These are phyloP conservation scores for Spatholobus suberectus DNA, from an alignment of 306 rosid species.

Conservation along the genomic window DNA sequence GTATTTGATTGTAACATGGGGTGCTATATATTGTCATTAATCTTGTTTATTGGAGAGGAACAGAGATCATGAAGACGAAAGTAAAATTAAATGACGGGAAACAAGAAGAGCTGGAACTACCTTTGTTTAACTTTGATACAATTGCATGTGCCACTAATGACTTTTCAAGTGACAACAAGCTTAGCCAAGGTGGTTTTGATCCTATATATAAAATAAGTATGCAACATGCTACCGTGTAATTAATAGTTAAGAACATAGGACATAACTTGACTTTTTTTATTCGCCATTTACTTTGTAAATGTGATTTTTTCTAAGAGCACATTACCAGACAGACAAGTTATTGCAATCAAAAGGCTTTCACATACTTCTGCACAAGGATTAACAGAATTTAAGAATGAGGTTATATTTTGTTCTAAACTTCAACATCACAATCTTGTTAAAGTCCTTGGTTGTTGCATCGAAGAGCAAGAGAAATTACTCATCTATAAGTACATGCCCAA, in stretches of 20 bases:
- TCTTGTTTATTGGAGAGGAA: not conserved
- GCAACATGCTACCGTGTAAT: not conserved
- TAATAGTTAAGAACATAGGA: not conserved
- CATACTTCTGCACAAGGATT: not conserved
- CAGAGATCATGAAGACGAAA: not conserved
- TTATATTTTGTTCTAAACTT: slow-evolving; percentile 10
- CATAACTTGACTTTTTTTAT: not conserved
- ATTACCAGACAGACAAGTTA: not conserved
- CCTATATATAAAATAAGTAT: slow-evolving; percentile 57
- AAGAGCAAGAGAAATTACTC: not conserved
- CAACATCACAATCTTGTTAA: slow-evolving; percentile 3
- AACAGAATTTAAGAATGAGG: slow-evolving; percentile 15
- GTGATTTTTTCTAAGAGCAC: slow-evolving; percentile 1
- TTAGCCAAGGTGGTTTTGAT: slow-evolving; percentile 74
- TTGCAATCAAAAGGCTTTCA: slow-evolving; percentile 9
- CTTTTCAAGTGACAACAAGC: slow-evolving; percentile 53
- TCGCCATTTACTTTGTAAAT: not conserved
- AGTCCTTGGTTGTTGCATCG: not conserved
- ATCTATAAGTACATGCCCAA: slow-evolving; percentile 17
- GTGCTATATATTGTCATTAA: not conserved
- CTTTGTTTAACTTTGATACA: slow-evolving; percentile 44
- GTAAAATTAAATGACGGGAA: not conserved
- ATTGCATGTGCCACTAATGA: slow-evolving; percentile 53
- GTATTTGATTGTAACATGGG: not conserved
- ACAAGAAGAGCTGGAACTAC: slow-evolving; percentile 56